Evolutionary conservation across 1,284 basidiomycete genomes (phyloP), one percentile per base, ranked within the genome.

Genomic region (Trametes versicolor): DNA sequence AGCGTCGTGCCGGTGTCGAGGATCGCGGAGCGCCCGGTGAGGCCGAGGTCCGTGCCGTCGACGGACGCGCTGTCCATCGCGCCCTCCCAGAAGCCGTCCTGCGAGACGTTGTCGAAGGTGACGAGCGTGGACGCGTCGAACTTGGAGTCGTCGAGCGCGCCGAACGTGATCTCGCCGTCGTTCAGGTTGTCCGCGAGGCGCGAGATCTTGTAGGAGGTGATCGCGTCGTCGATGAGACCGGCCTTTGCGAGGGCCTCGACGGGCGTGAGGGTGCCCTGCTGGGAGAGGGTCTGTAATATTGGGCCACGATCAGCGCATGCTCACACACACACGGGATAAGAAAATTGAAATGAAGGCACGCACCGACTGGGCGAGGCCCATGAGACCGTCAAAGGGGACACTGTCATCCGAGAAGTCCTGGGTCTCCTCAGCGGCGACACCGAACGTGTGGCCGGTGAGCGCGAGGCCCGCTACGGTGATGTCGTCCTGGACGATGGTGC

Each of bases 131-230:
- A 66, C 15, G 80, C 60, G 68, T 87, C 81, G 74, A 93, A 92
- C 75, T 93, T 93, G 67, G 83, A 82, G 12, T 77, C n/a, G 77
- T 96, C 93, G 51, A 95, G 84, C 10, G 86, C 92, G 53, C 93
- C 94, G 72, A 95, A 93, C 4, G 93, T 94, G 65, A 93, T 84
- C 77, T 93, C 84, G 60, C 94, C 94, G 71, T 94, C 90, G 74
- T 95, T 93, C 74, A 84, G 81, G 68, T 85, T 82, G 75, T 94
- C 92, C 12, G 87, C 83, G 43, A 91, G 79, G 62, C 94, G 89
- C 2, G 92, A 86, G 61, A 97, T 87, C 77, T 93, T 94, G 83
- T 88, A 95, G 15, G 92, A 93, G 23, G 90, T 88, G 73, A 96
- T 91, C 4, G 93, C 86, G 8, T 85, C 83, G 39, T 80, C 71